These are phyloP conservation scores for Wallacemonas sp. DNA, from an alignment of 208 protist species.

Conservation along the genomic window DNA sequence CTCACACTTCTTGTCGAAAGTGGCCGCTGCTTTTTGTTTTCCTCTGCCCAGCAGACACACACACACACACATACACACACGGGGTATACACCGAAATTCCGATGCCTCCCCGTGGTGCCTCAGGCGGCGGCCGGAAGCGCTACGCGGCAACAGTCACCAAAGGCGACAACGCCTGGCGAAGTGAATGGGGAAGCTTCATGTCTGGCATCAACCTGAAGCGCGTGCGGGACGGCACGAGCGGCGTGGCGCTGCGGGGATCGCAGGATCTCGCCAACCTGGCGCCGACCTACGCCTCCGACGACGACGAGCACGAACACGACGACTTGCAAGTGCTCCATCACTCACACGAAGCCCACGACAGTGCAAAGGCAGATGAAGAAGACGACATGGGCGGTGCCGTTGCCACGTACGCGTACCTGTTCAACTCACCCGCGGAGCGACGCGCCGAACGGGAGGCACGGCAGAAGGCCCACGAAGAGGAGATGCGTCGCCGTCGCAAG, in stretches of 20 bases:
- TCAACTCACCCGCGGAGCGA: constrained; percentile 75
- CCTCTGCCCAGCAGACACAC: neutral
- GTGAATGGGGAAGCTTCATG: constrained; percentile 87
- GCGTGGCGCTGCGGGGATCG: constrained; percentile 47
- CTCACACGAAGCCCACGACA: neutral
- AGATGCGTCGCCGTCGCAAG: constrained; percentile 18
- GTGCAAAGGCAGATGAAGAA: constrained; percentile 11
- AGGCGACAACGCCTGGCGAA: constrained; percentile 77
- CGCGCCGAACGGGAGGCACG: constrained; percentile 57
- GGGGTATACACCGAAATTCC: too few relatives aligned
- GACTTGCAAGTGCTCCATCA: neutral
- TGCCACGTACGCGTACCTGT: constrained; percentile 76
- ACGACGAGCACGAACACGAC: constrained; percentile 9
- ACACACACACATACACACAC: too few relatives aligned
- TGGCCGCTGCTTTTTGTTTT: too few relatives aligned
- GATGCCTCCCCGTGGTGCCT: too few relatives aligned
- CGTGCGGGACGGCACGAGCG: constrained; percentile 61
- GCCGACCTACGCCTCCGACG: neutral
- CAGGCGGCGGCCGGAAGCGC: constrained; percentile 28
- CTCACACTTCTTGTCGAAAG: too few relatives aligned
- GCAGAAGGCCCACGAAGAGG: constrained; percentile 4
- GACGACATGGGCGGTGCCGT: constrained; percentile 21
- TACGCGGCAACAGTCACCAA: constrained; percentile 80
- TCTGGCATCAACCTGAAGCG: constrained; percentile 73
- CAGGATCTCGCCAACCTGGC: constrained; percentile 50